A percentile compares a stretch with the other conserved stretches of the same genome.
Conservation (phyloP, 768 basidiomycete species). For the Boletus speciosus region DNA sequence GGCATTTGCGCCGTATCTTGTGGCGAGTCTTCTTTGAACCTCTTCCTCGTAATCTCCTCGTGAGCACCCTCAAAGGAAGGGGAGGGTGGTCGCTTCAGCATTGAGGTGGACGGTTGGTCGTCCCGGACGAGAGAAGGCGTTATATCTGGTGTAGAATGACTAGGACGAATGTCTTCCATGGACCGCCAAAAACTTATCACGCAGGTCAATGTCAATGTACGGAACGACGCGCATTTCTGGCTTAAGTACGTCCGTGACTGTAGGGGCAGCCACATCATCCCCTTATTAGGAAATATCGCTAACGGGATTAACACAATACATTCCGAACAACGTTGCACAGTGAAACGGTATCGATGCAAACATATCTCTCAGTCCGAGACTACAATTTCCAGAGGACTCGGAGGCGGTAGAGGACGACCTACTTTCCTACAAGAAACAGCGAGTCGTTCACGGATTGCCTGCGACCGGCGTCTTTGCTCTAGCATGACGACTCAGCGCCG, state of each 20-base stretch:
- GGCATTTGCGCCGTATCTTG: conserved; percentile 13
- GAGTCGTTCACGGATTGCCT: conserved; percentile 44
- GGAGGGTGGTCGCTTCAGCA: conserved; percentile 61
- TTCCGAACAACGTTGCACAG: neutral
- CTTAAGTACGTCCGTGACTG: conserved; percentile 21
- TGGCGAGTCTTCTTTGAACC: conserved; percentile 48
- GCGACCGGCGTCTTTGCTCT: conserved; percentile 55
- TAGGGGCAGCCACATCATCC: conserved; percentile 24
- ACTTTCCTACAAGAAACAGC: conserved; percentile 44
- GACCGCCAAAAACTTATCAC: conserved; percentile 11
- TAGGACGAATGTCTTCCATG: conserved; percentile 17
- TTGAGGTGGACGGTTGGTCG: conserved; percentile 15
- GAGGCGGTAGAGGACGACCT: conserved; percentile 44
- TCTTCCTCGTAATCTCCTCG: conserved; percentile 52
- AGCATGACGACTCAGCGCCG: conserved; percentile 5
- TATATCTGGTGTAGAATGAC: neutral
- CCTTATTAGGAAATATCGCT: conserved; percentile 20
- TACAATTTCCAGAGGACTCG: conserved; percentile 15
- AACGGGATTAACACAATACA: conserved; percentile 4
- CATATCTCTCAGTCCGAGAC: neutral
- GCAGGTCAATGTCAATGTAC: conserved; percentile 16
- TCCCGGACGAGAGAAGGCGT: conserved; percentile 9
- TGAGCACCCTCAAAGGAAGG: conserved; percentile 51
- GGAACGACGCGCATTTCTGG: conserved; percentile 14
- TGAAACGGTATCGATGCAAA: neutral